Conservation (phyloP, 2,329 filamentous ascomycete species). For the Fusarium coicis region DNA sequence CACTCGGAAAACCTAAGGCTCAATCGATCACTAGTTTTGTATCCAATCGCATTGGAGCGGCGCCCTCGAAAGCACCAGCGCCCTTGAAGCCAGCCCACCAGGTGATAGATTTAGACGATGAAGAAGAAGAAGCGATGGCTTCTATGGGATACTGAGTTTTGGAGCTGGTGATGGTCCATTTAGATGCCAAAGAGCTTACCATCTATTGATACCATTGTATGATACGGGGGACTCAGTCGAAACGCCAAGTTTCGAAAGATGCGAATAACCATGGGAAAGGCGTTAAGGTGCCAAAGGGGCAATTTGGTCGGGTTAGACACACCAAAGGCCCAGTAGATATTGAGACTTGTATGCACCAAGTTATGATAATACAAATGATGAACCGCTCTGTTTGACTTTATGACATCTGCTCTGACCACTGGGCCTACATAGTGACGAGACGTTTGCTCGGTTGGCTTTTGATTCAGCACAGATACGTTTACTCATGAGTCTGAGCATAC, state of each 20-base stretch:
- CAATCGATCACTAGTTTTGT: constrained; percentile 55
- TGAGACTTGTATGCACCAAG: constrained; percentile 19
- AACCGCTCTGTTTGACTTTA: background rate
- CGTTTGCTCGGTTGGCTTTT: background rate
- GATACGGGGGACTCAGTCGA: constrained; percentile 1
- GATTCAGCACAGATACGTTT: background rate
- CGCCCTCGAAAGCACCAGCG: constrained; percentile 19
- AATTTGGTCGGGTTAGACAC: constrained; percentile 17
- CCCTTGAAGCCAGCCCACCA: constrained; percentile 29
- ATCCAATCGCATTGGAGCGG: constrained; percentile 47
- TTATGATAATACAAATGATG: constrained; percentile 32
- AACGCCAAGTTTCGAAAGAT: constrained; percentile 5
- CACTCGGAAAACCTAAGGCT: constrained; percentile 46
- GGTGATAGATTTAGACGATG: constrained; percentile 57
- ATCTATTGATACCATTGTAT: constrained; percentile 21
- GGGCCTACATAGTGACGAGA: background rate
- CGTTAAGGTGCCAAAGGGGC: constrained; percentile 19
- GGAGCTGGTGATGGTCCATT: background rate
- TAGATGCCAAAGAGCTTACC: constrained; percentile 2
- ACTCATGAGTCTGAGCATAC: background rate
- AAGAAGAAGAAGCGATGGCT: constrained; percentile 62
- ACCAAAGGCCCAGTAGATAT: constrained; percentile 29
- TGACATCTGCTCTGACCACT: background rate
- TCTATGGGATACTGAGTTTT: constrained; percentile 54
- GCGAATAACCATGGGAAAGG: constrained; percentile 16